phyloP scores from a whole-genome alignment of 179 eudicot genomes.

The Patellifolia procumbens region DNA sequence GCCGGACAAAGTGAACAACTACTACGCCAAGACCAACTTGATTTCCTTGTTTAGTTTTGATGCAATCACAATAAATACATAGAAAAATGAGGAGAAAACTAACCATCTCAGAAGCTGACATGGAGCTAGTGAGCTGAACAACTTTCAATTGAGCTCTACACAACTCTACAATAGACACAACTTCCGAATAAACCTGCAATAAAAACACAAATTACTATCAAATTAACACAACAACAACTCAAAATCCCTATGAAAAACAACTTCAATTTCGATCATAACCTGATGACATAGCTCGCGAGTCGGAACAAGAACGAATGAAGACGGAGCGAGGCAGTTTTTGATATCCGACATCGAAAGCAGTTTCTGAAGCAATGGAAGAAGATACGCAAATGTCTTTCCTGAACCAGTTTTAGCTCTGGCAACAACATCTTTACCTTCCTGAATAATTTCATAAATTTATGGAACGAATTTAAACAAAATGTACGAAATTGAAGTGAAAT shows the following conservation, averaged over 20 bases:
- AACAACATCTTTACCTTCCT: constrained; percentile 98
- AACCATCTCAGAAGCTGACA: constrained; percentile 77
- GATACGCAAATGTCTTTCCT: constrained; percentile 89
- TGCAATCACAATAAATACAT: background rate
- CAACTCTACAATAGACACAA: constrained; percentile 61
- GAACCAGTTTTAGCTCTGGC: constrained; percentile 98
- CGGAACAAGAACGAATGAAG: constrained; percentile 73
- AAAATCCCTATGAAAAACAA: background rate
- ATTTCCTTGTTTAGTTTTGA: background rate
- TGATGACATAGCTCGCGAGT: constrained; percentile 87
- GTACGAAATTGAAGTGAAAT: background rate
- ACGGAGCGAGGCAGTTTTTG: constrained; percentile 48
- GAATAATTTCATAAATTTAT: background rate
- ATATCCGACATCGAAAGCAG: constrained; percentile 51
- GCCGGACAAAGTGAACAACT: too few species aligned
- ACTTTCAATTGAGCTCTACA: constrained; percentile 80
- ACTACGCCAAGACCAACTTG: too few species aligned
- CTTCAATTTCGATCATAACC: constrained; percentile 38
- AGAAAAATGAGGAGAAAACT: constrained; percentile 28
- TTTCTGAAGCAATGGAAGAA: constrained; percentile 91
- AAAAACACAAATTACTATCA: background rate
- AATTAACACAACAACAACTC: background rate
- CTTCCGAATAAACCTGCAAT: constrained; percentile 70
- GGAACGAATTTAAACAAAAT: too few species aligned
- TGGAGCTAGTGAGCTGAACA: constrained; percentile 65